Base-by-base conservation (phyloP, 352 stramenopile genomes). In the Peronosclerospora sorghi region DNA sequence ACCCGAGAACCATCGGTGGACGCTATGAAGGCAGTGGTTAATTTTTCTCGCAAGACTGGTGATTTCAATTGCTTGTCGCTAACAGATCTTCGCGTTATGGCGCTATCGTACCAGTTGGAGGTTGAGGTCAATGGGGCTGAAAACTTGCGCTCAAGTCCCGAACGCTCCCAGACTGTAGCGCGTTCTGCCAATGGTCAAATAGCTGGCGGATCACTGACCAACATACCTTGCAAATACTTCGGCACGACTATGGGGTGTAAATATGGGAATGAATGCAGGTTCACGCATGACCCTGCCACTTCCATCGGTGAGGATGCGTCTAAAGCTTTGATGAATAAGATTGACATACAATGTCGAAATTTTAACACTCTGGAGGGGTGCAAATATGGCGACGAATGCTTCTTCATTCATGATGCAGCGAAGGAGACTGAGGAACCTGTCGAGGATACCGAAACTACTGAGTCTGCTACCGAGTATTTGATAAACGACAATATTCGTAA, bases 21-120 rank as follows among this genome's bases (percentile, higher is more conserved):
- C 15, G 73, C 80, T 39, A 77, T 92, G 63, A 74, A 65, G 17
- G 79, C 79, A 0, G 75, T 94, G 20, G 64, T 84, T 21, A 75
- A 79, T 30, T 94, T 94, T 41, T 74, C 81, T 8, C 76, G 77
- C 46, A 87, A 88, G 56, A 94, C 81, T 12, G 81, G 81, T 32
- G 81, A 94, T 55, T 92, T 91, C 54, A 60, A 70, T 9, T 82
- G 75, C 56, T 65, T 94, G 9, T 92, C 79, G 48, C 75, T 89
- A 20, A 83, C 77, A 34, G 81, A 94, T 65, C 45, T 92, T 60
- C 77, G 79, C 43, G 73, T 94, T 54, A 89, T 94, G 79, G 79
- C 81, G 46, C 53, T 94, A 54, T 75, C 76, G 20, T 94, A 91
- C 54, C 85, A 89, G 68, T 51, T 94, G 17, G 81, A 94, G 44